Evolutionary conservation across 805 yeast genomes (phyloP), one percentile per base, ranked within the genome.

Genomic region (Teunomyces aglyptinius): DNA sequence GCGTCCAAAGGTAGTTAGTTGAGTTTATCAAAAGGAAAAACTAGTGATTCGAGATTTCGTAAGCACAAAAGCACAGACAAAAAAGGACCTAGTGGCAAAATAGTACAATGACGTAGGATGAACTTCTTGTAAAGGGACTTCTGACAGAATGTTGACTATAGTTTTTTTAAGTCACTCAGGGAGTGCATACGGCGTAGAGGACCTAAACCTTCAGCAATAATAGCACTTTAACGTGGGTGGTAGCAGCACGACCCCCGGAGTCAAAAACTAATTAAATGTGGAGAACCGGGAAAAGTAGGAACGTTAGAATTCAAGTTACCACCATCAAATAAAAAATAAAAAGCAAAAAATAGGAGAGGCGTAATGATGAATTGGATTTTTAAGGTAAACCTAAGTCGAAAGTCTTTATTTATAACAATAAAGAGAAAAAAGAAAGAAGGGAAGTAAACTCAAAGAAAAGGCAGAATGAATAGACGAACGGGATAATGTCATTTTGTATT

Each of bases 121-220:
- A 22, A 19, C 31, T 29, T 26, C 42, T 26, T 18, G 42, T 24
- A 15, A 5, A 20, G 39, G 28, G 15, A 36, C 39, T 36, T n/a
- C 7, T 15, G 24, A 15, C 39, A 20, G 39, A 36, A 22, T 36
- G 39, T 36, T 36, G 39, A 36, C 39, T 36, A 36, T 36, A 36
- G 39, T 36, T 36, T 36, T 36, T 36, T 36, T 36, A 36, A 22
- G 39, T 36, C 39, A 36, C 39, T 36, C 39, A 36, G 39, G 39
- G 39, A 11, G 39, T 36, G 39, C 39, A 36, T 36, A 36, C 28
- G 15, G 33, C 5, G 5, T 15, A 36, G 28, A 36, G 15, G 27
- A n/a, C 38, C 13, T 18, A 19, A 19, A 36, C 27, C 28, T 36
- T 28, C 27, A 36, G 39, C 39, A 36, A 36, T 22, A 12, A 36